Base-by-base conservation (phyloP, 2,329 filamentous ascomycete species). In the Cordyceps fumosorosea region DNA sequence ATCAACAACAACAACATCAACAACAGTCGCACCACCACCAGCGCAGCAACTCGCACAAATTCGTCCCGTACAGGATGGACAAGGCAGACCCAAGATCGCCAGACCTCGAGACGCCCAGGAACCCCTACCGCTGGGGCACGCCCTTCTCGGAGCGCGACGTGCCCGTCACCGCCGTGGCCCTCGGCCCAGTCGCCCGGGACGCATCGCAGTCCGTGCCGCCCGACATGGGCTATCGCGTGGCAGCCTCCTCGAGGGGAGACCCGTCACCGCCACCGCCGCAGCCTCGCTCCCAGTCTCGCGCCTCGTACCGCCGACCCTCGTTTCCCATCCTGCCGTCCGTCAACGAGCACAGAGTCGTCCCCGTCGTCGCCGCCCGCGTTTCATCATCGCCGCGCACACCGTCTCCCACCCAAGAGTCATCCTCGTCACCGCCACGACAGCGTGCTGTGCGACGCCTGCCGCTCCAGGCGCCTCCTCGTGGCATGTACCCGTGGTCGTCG, bases 121-220 rank as follows among this genome's bases (percentile, higher is more conserved):
- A 80, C 22, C 79, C 88, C 48, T 93, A 92, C 76, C 86, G 90
- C 60, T 88, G 91, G 66, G 88, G 86, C n/a, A 96, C 91, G 0
- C 92, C 93, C 18, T 90, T 93, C 73, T 96, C 93, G 2, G 92
- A 96, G 70, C 88, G 93, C 81, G 93, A 97, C 72, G 86, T 93
- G 14, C 93, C 93, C 0, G 77, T 96, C 63, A 95, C 90, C 0
- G 83, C 88, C 3, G 80, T 93, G 50, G 84, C 85, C 1, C 69
- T 86, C 18, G 90, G 88, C 0, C 90, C 90, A 7, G 80, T 96
- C 37, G 82, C 88, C 51, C 89, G 93, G 56, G 89, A 95, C 70
- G 80, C 82, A 53, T 96, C 91, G 29, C 91, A 96, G 74, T 97
- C 93, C 5, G 93, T 97, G 0, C 93, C 93, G 50, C 93, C 93